Base-by-base conservation (phyloP, 2,329 filamentous ascomycete species). In the Monosporascus sp. region DNA sequence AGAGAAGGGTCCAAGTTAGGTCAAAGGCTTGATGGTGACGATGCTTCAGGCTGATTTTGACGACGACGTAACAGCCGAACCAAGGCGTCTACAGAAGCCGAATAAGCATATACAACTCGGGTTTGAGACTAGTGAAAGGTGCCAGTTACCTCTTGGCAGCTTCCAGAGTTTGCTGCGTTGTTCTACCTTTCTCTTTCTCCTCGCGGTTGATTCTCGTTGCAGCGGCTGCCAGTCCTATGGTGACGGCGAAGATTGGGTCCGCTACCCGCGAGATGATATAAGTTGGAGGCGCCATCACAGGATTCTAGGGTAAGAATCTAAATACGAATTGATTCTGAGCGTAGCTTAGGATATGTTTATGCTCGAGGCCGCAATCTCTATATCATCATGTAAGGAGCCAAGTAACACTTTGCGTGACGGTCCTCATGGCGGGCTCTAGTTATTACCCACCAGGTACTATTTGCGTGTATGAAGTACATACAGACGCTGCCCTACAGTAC, bases 251-350 rank as follows among this genome's bases (percentile, higher is more conserved):
- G 37, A 85, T 75, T 18, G 81, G 81, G 58, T 85, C 81, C 18
- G 76, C 79, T 7, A 76, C 73, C 61, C 75, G 73, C n/a, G 81
- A 83, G 53, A 85, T 82, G 57, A 85, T 83, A 64, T 83, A 84
- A 2, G 78, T 76, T 5, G 80, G 78, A 22, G 75, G 69, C 57
- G 79, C 68, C 80, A 83, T 84, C 48, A 22, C 8, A 66, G 35
- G 18, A 18, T 24, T 41, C 5, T 35, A 1, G 31, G 31, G 31
- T 35, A 14, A 35, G 31, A 35, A 14, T 14, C 9, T 35, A 14
- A 14, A 35, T 35, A 35, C 11, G 31, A 35, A 5, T 31, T 31
- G 11, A 14, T 35, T 9, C 31, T 14, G 11, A 35, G 31, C 11
- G 31, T 14, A 35, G 9, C 4, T 35, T 35, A 35, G 11, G 11